A percentile compares a stretch with the other conserved stretches of the same genome.
Evolutionary conservation across 805 yeast species (phyloP).

Genomic region (Lipomyces japonicus): DNA sequence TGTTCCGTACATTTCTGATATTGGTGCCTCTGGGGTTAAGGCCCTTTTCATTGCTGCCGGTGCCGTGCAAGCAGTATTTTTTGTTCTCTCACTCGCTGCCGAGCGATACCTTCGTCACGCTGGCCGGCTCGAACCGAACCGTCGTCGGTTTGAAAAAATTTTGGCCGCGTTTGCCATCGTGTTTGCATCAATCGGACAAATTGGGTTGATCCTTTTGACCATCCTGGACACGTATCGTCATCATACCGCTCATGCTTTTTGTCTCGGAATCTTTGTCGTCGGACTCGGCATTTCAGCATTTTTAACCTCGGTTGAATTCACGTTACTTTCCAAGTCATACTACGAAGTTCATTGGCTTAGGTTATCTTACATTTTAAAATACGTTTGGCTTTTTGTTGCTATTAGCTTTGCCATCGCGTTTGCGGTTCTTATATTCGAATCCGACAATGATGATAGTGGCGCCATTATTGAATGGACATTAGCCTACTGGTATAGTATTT

Average conservation of each 20-base stretch:
- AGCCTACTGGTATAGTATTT: conserved; percentile 77
- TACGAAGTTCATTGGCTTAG: conserved; percentile 40
- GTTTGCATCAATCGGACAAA: conserved; percentile 56
- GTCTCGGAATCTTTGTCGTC: conserved; percentile 71
- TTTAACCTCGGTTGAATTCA: conserved; percentile 44
- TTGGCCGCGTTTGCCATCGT: conserved; percentile 45
- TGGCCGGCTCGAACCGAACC: conserved; percentile 54
- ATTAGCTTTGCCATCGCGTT: conserved; percentile 66
- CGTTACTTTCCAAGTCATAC: conserved; percentile 46
- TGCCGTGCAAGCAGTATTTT: conserved; percentile 73
- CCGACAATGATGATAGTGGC: conserved; percentile 42
- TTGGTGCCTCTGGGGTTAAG: conserved; percentile 82
- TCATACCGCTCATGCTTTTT: conserved; percentile 52
- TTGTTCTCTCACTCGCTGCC: conserved; percentile 56
- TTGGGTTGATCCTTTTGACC: conserved; percentile 70
- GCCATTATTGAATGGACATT: conserved; percentile 76
- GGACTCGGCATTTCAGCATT: conserved; percentile 55
- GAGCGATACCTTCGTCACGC: conserved; percentile 61
- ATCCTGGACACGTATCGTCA: conserved; percentile 63
- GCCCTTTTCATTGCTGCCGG: conserved; percentile 79
- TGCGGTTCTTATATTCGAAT: conserved; percentile 35
- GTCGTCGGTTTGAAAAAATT: conserved; percentile 43
- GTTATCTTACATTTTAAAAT: conserved; percentile 49
- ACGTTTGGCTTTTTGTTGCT: conserved; percentile 64
- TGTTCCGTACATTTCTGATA: conserved; percentile 70